Conservation (phyloP, 495 filamentous ascomycete genomes). For the Tuber indicum region DNA sequence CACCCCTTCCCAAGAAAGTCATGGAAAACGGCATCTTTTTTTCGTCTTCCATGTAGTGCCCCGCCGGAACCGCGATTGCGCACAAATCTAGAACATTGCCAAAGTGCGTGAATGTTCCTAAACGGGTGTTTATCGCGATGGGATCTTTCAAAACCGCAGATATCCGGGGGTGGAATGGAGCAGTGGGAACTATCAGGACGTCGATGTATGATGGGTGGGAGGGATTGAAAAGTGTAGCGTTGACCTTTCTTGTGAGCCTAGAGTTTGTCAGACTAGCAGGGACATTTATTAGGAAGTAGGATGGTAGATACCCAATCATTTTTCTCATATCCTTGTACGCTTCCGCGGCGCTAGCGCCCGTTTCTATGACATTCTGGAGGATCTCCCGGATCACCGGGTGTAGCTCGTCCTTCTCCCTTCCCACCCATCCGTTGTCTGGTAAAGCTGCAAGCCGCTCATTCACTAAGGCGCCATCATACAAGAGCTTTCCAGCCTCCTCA, state of each 20-base stretch:
- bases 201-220: slow-evolving; percentile 46
- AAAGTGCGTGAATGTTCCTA: slow-evolving; percentile 59
- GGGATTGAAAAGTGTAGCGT: slow-evolving; percentile 22
- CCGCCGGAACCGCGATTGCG: slow-evolving; percentile 55
- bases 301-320: slow-evolving; percentile 16
- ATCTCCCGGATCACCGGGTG: slow-evolving; percentile 54
- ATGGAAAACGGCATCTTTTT: slow-evolving; percentile 56
- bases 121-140: slow-evolving; percentile 50
- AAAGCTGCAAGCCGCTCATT: slow-evolving; percentile 52
- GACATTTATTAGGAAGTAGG: neutral
- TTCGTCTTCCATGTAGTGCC: slow-evolving; percentile 43
- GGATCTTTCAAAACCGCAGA: slow-evolving; percentile 54
- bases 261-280: neutral
- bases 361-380: slow-evolving; percentile 48
- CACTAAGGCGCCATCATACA: slow-evolving; percentile 55
- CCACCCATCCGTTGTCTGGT: slow-evolving; percentile 45
- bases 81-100: slow-evolving; percentile 62
- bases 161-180: slow-evolving; percentile 55
- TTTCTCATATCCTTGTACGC: slow-evolving; percentile 50
- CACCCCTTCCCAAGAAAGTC: slow-evolving; percentile 54
- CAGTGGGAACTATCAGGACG: slow-evolving; percentile 57
- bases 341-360: slow-evolving; percentile 50
- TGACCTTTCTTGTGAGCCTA: slow-evolving; percentile 27
- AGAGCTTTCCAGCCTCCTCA: slow-evolving; percentile 51
- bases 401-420: slow-evolving; percentile 43